Percentiles rank a stretch among this genome's conserved stretches.
phyloP scores from a whole-genome alignment of 176 grass and related monocot genomes.

The Eleusine indica region DNA sequence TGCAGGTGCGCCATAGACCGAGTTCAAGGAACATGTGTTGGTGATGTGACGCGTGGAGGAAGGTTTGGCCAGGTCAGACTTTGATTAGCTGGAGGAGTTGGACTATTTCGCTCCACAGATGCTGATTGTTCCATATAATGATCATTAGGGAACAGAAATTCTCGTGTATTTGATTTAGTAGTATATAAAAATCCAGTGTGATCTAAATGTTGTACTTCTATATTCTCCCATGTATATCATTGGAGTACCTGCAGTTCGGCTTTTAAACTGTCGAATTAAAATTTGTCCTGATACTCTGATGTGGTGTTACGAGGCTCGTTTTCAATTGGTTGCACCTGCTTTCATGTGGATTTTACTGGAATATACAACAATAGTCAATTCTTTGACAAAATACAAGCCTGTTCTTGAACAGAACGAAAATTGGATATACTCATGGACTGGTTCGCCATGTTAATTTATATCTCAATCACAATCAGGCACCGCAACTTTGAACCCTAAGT shows the following conservation, averaged over 20 bases:
- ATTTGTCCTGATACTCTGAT: not conserved
- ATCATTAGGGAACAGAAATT: not conserved
- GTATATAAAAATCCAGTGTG: not conserved
- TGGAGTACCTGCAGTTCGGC: not conserved
- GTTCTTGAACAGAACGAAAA: not conserved
- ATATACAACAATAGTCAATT: not conserved
- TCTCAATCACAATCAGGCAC: constrained; percentile 2
- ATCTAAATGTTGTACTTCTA: not conserved
- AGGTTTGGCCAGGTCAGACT: constrained; percentile 43
- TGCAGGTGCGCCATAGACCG: constrained; percentile 11
- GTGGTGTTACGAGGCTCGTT: not conserved
- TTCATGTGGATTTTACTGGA: not conserved
- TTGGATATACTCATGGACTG: too few species aligned
- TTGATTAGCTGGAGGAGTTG: constrained; percentile 27
- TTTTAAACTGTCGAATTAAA: not conserved
- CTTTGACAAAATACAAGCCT: not conserved
- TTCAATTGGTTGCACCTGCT: not conserved
- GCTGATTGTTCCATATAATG: not conserved
- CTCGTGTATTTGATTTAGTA: not conserved
- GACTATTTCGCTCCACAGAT: not conserved
- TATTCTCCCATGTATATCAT: not conserved
- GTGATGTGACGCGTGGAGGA: constrained; percentile 34
- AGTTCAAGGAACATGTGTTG: not conserved
- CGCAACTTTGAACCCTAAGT: constrained; percentile 9
- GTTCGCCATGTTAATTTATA: not conserved